Evolutionary conservation across 306 rosid species (phyloP), one percentile per base, ranked within the genome.

Genomic region (Inga leiocalycina): DNA sequence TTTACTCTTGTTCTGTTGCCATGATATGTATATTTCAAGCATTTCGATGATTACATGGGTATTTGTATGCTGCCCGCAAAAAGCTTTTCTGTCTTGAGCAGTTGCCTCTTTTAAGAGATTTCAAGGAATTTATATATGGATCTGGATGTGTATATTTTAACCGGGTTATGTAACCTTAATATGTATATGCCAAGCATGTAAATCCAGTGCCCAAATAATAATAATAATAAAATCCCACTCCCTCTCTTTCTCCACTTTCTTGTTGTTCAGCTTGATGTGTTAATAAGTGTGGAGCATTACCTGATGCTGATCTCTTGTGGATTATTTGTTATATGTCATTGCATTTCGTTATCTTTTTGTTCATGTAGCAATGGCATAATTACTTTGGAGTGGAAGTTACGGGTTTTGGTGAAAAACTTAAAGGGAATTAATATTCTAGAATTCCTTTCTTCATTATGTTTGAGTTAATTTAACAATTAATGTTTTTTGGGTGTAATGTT

Each of bases 1-100:
- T 80, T 51, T 72, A 35, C 65, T 83, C 80, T 76, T 77, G 39
- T 27, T 64, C 39, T 64, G 69, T 37, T 62, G 70, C 30, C 71
- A 75, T 45, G 68, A 48, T 20, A 32, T 65, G 15, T 35, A 48
- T 74, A 48, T 74, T 49, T 27, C 35, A 27, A 62, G 68, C 68
- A 24, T 24, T 62, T 24, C 35, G 10, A 10, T 51, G 49, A 49
- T 70, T 27, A 64, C 65, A 43, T 64, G n/a, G 35, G 46, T 74
- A 16, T 76, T 24, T 61, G 57, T 51, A 17, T 27, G 30, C 30
- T 27, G 30, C 30, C 30, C 30, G 30, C 30, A 27, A 27, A 27
- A 27, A 27, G 30, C 30, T 27, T 27, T 27, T 27, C 30, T 27
- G 30, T 27, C 30, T 27, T 27, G 30, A 27, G 30, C 30, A 27